These are phyloP conservation scores for Colletotrichum liriopes DNA, from an alignment of 2,329 filamentous ascomycete species.

Conservation along the genomic window DNA sequence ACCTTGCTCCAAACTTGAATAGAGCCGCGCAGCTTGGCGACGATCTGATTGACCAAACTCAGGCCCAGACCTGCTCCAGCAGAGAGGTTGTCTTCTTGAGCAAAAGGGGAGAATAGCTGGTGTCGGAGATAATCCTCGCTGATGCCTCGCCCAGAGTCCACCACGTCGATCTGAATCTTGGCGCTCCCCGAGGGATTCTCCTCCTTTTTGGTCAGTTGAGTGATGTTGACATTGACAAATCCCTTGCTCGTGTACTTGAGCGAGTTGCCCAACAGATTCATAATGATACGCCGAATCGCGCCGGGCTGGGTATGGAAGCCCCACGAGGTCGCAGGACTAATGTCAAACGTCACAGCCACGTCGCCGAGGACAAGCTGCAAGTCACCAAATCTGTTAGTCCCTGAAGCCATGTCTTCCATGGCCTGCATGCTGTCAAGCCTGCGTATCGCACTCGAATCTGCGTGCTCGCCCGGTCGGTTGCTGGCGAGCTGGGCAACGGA, in stretches of 20 bases:
- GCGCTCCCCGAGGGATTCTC: background rate
- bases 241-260: slow-evolving; percentile 70
- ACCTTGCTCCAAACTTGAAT: slow-evolving; percentile 69
- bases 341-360: slow-evolving; percentile 65
- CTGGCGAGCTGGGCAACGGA: slow-evolving; percentile 26
- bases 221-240: slow-evolving; percentile 50
- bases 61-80: slow-evolving; percentile 77
- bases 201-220: slow-evolving; percentile 32
- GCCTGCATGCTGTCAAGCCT: slow-evolving; percentile 43
- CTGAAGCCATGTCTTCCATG: slow-evolving; percentile 38
- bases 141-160: slow-evolving; percentile 78
- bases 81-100: slow-evolving; percentile 73
- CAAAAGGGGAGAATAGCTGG: slow-evolving; percentile 74
- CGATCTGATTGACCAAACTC: slow-evolving; percentile 74
- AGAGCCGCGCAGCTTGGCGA: slow-evolving; percentile 70
- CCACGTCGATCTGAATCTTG: slow-evolving; percentile 62
- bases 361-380: slow-evolving; percentile 28
- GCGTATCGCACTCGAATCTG: slow-evolving; percentile 27
- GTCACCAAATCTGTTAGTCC: slow-evolving; percentile 18
- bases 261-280: slow-evolving; percentile 76
- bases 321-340: slow-evolving; percentile 65
- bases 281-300: slow-evolving; percentile 67
- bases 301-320: slow-evolving; percentile 69
- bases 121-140: slow-evolving; percentile 73
- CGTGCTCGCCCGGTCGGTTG: slow-evolving; percentile 14